Evolutionary conservation across 2,329 filamentous ascomycete genomes (phyloP), one percentile per base, ranked within the genome.

Genomic region (Aureobasidium sp.): DNA sequence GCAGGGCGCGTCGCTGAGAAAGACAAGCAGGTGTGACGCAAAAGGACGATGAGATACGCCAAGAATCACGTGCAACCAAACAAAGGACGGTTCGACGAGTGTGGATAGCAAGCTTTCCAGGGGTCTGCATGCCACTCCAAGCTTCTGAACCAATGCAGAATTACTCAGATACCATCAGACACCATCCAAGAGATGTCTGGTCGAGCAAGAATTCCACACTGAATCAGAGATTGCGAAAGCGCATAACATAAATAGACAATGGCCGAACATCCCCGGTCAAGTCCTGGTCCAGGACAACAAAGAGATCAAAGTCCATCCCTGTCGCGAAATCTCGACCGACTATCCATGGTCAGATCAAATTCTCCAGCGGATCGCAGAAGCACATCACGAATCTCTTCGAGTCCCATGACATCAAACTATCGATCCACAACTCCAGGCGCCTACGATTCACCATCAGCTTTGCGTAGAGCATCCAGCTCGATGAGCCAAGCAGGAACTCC

Each of bases 101-200:
- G 55, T 47, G 55, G 44, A 31, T 44, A 59, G 56, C 56, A 59
- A 59, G 55, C 55, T 58, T 58, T 44, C 55, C 22, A 58, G 55
- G 55, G 55, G 55, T n/a, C 37, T 47, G n/a, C 36, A 39, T 41
- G 44, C 14, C 34, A 41, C 55, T 47, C 9, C 41, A 22, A 47
- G 31, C 22, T 37, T 47, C 20, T 58, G 55, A 37, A 36, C 37
- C 29, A 27, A 58, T 58, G 42, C 55, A 47, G 31, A 12, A 37
- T 47, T 37, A 58, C 22, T 58, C 25, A 59, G 36, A 20, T 29
- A 49, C 22, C 14, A 49, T 58, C 55, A 59, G 47, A 48, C 44
- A 47, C 17, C 55, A 58, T 58, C 42, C 55, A 47, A 6, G 42
- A 59, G 27, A 59, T 59, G 56, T 25, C 31, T 41, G 42, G 22